Conservation (phyloP, 148 eudicot species). For the Arctostaphylos glauca region DNA sequence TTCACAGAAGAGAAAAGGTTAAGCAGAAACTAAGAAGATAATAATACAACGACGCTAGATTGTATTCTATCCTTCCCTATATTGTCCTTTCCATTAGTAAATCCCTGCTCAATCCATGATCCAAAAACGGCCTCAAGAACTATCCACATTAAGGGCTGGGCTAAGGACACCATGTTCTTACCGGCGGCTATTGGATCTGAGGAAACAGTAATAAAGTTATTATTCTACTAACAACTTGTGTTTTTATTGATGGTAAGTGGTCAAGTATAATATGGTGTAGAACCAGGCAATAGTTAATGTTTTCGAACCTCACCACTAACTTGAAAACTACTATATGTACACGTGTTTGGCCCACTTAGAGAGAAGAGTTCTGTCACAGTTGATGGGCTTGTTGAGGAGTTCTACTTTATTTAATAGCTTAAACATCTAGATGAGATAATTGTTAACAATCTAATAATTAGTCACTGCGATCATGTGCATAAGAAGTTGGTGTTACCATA, state of each 20-base stretch:
- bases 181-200: not conserved
- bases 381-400: too few relatives aligned
- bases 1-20: not conserved
- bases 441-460: conserved; percentile 5
- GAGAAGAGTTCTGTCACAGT: too few relatives aligned
- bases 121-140: not conserved
- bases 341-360: too few relatives aligned
- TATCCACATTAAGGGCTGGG: not conserved
- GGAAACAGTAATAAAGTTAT: too few relatives aligned
- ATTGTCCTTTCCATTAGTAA: not conserved
- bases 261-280: too few relatives aligned
- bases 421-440: too few relatives aligned
- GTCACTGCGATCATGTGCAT: not conserved
- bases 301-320: too few relatives aligned
- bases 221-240: too few relatives aligned
- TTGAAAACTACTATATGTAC: too few relatives aligned
- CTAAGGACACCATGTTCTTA: not conserved
- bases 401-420: too few relatives aligned
- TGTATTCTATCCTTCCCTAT: not conserved
- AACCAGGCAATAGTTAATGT: too few relatives aligned
- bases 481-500: not conserved
- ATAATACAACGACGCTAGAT: not conserved
- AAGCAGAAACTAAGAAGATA: not conserved
- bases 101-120: not conserved
- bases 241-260: too few relatives aligned